A percentile compares a stretch with the other conserved stretches of the same genome.
Conservation (phyloP, 2,329 filamentous ascomycete genomes). For the Calonectria fujianensis region DNA sequence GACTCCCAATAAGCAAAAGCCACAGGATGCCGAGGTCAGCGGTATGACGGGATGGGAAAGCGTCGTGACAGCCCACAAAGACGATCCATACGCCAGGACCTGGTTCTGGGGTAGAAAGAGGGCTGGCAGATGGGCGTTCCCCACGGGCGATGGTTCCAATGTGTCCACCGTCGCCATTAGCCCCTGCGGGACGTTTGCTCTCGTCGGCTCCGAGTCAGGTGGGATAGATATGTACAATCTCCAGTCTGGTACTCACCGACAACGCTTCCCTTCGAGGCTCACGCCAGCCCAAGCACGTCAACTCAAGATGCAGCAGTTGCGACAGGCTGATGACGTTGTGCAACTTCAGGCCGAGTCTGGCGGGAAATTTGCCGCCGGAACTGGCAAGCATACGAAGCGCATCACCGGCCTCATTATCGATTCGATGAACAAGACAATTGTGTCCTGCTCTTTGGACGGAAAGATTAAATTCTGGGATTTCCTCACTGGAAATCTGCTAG, state of each 20-base stretch:
- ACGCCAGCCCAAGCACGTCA: slow-evolving; percentile 87
- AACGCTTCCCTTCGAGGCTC: slow-evolving; percentile 87
- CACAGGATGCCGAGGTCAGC: slow-evolving; percentile 81
- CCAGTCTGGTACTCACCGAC: slow-evolving; percentile 92
- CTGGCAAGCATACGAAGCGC: slow-evolving; percentile 85
- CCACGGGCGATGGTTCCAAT: slow-evolving; percentile 87
- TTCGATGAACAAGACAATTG: slow-evolving; percentile 88
- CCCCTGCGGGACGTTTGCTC: slow-evolving; percentile 93
- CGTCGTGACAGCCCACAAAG: slow-evolving; percentile 92
- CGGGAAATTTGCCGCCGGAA: slow-evolving; percentile 67
- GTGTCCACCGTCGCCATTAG: slow-evolving; percentile 93
- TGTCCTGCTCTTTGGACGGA: slow-evolving; percentile 92
- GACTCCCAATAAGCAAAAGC: slow-evolving; percentile 76
- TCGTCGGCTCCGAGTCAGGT: slow-evolving; percentile 89
- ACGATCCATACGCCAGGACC: slow-evolving; percentile 89
- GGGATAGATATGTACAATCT: slow-evolving; percentile 97
- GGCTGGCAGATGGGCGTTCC: slow-evolving; percentile 94
- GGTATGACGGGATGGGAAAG: slow-evolving; percentile 96
- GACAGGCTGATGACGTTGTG: slow-evolving; percentile 74
- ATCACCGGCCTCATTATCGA: slow-evolving; percentile 93
- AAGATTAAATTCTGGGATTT: slow-evolving; percentile 99
- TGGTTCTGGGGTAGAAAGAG: slow-evolving; percentile 99
- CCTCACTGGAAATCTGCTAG: slow-evolving; percentile 83
- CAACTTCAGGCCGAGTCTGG: slow-evolving; percentile 70
- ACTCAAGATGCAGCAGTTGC: slow-evolving; percentile 79